Conservation (phyloP, 345 rosid species). For the Populus tremula region DNA sequence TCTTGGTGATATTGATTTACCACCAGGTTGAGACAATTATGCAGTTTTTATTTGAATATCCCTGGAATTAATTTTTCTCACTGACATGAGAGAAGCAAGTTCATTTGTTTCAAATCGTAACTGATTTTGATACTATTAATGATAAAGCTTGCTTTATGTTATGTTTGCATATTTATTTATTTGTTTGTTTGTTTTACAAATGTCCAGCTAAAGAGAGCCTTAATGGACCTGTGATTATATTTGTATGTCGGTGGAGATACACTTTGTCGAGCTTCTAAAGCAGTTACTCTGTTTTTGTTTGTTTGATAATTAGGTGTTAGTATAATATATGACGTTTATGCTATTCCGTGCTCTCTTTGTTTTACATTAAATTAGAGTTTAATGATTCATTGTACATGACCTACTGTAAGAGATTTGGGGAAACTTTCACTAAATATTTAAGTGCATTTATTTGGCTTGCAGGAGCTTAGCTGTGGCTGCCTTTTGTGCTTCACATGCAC, state of each 20-base stretch:
- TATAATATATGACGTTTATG: no score
- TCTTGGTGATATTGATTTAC: neutral
- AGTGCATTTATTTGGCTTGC: neutral
- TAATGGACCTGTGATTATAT: neutral
- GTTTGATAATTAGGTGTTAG: neutral
- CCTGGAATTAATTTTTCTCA: neutral
- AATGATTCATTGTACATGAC: slow-evolving; percentile 17
- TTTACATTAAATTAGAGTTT: neutral
- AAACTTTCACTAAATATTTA: neutral
- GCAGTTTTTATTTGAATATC: neutral
- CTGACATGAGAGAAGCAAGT: neutral
- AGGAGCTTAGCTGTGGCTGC: slow-evolving; percentile 2
- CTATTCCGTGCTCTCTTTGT: neutral
- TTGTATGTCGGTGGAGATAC: neutral
- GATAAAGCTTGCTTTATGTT: neutral
- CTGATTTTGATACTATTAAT: neutral
- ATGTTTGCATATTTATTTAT: neutral
- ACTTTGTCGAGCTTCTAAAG: no score
- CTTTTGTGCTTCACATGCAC: neutral
- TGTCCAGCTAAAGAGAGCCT: neutral
- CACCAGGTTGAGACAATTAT: neutral
- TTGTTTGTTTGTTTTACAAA: neutral
- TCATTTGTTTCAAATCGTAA: neutral
- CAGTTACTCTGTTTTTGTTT: neutral
- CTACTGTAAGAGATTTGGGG: neutral